These are phyloP conservation scores for Macrotyloma uniflorum DNA, from an alignment of 306 rosid genomes.

Conservation along the genomic window DNA sequence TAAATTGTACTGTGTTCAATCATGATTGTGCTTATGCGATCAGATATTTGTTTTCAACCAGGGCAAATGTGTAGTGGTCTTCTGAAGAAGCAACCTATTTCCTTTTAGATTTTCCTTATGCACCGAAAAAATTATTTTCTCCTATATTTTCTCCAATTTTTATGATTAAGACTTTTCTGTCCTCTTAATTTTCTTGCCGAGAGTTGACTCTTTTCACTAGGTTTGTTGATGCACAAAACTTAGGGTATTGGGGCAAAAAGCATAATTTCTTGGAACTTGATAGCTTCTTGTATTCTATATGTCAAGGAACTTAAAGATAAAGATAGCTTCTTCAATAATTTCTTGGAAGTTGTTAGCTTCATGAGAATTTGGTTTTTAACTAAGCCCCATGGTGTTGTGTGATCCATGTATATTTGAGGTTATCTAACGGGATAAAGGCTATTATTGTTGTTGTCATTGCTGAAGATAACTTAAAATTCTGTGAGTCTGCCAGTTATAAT, in stretches of 20 bases:
- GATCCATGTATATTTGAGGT: neutral
- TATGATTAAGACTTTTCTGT: neutral
- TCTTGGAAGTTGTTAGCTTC: neutral
- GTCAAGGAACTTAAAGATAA: neutral
- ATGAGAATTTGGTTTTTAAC: neutral
- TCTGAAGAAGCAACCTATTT: neutral
- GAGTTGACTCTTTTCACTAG: constrained; percentile 33
- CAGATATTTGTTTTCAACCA: constrained; percentile 9
- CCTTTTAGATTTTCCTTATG: constrained; percentile 12
- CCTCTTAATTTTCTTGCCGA: constrained; percentile 14
- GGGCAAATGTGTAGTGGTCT: constrained; percentile 30
- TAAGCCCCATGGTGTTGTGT: neutral
- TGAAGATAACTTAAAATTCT: constrained; percentile 19
- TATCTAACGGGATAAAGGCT: neutral
- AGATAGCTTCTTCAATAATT: neutral
- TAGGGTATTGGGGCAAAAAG: neutral
- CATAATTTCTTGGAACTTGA: constrained; percentile 24
- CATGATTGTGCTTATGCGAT: constrained; percentile 5
- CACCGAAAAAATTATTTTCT: neutral
- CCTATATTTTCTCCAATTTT: neutral
- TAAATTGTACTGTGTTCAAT: constrained; percentile 15
- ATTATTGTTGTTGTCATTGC: neutral
- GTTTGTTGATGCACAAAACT: constrained; percentile 26
- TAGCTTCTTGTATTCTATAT: constrained; percentile 3
- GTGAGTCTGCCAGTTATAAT: neutral